These are phyloP conservation scores for Mortierella sp. DNA, from an alignment of 371 early-diverging fungal species.

Conservation along the genomic window DNA sequence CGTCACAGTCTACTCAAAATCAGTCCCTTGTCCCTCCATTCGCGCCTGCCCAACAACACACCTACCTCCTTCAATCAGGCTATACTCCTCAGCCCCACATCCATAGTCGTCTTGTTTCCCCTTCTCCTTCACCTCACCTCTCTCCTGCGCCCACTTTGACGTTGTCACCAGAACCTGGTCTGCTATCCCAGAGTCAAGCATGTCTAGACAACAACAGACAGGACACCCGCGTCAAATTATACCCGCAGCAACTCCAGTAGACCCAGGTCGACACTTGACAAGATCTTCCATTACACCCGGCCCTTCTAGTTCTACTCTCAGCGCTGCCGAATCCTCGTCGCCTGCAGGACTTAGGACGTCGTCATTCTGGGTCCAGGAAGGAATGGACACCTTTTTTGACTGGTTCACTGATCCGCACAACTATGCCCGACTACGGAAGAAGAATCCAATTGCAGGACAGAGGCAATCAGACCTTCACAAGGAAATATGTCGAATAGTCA, in stretches of 20 bases:
- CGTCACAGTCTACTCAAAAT: too few species aligned
- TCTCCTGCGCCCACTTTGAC: not conserved
- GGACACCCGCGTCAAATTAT: not conserved
- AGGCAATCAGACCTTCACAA: constrained; percentile 8
- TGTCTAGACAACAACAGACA: not conserved
- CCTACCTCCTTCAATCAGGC: not conserved
- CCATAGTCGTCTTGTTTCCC: not conserved
- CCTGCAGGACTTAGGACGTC: constrained; percentile 2
- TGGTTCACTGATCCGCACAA: constrained; percentile 21
- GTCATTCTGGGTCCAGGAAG: constrained; percentile 15
- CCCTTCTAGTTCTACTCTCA: not conserved
- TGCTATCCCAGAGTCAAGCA: constrained; percentile 6
- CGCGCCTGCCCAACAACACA: constrained; percentile 17
- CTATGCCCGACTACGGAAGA: constrained; percentile 15
- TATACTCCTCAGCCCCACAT: not conserved
- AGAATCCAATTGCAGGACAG: constrained; percentile 16
- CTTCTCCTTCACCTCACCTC: constrained; percentile 3
- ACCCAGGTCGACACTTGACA: not conserved
- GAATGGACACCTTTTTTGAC: constrained; percentile 25
- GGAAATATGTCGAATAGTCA: constrained; percentile 7
- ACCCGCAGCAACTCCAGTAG: not conserved
- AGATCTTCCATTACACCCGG: not conserved
- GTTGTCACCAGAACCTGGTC: not conserved
- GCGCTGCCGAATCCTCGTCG: not conserved
- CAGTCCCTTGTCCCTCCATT: too few species aligned